These are phyloP conservation scores for Arachnopeziza araneosa DNA, from an alignment of 2,329 filamentous ascomycete species.

Conservation along the genomic window DNA sequence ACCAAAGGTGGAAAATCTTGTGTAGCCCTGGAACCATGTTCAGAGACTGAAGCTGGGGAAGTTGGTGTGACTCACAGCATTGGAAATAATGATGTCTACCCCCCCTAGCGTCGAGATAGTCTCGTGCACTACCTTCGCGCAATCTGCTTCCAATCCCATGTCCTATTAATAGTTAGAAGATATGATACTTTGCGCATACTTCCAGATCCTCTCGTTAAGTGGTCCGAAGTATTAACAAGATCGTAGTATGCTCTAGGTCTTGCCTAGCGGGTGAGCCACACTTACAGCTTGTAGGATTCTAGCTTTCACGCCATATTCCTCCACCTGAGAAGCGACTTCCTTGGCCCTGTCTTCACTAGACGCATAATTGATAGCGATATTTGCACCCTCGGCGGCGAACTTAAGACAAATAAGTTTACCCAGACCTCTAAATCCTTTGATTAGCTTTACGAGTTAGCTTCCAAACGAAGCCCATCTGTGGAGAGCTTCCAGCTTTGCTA, in stretches of 20 bases:
- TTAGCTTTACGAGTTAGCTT: neutral
- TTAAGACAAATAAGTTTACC: constrained; percentile 54
- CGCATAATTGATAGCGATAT: constrained; percentile 62
- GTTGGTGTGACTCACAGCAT: constrained; percentile 45
- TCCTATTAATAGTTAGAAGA: constrained; percentile 38
- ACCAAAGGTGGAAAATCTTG: constrained; percentile 24
- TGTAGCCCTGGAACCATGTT: constrained; percentile 22
- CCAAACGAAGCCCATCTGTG: neutral
- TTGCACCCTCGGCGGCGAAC: constrained; percentile 58
- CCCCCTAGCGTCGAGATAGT: constrained; percentile 53
- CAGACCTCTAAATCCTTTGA: constrained; percentile 48
- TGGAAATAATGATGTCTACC: constrained; percentile 45
- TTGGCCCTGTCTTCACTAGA: constrained; percentile 50
- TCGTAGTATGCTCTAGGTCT: neutral
- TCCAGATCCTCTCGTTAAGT: neutral
- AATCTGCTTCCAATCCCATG: constrained; percentile 49
- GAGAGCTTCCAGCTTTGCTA: too few relatives aligned
- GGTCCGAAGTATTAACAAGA: neutral
- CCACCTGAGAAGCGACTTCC: constrained; percentile 44
- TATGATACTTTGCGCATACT: neutral
- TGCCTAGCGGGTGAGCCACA: constrained; percentile 1
- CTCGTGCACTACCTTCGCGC: constrained; percentile 45
- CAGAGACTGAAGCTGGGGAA: neutral
- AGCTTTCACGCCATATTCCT: constrained; percentile 46
- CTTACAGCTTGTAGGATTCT: constrained; percentile 50